These are phyloP conservation scores for Lecanicillium sp. DNA, from an alignment of 2,329 filamentous ascomycete genomes.

Conservation along the genomic window DNA sequence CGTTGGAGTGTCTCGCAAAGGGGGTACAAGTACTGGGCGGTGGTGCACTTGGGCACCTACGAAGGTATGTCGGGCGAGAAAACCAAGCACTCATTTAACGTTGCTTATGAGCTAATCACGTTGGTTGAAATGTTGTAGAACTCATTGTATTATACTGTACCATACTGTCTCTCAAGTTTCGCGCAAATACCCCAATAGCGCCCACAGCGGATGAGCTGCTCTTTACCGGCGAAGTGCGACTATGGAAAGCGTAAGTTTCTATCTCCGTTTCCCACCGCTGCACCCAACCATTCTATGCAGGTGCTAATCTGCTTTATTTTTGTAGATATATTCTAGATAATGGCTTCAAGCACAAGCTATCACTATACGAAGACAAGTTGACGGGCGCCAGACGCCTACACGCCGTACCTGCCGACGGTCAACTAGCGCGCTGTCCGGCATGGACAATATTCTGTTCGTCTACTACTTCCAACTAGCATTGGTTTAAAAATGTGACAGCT, in stretches of 20 bases:
- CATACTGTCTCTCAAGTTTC: constrained; percentile 5
- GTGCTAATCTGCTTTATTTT: not conserved
- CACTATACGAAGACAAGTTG: constrained; percentile 5
- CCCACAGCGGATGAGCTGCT: not conserved
- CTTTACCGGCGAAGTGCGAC: constrained; percentile 1
- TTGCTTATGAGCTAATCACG: not conserved
- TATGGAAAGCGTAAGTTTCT: constrained; percentile 2
- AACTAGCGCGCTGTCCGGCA: constrained; percentile 3
- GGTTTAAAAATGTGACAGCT: no score
- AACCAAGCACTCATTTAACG: no score
- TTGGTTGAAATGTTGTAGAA: not conserved
- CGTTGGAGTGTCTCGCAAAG: constrained; percentile 1
- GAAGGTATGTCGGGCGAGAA: constrained; percentile 7
- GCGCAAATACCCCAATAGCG: constrained; percentile 1
- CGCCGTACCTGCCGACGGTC: not conserved
- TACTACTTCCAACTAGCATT: no score
- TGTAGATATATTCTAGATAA: constrained; percentile 5
- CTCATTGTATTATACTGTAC: constrained; percentile 6
- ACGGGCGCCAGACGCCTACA: constrained; percentile 6
- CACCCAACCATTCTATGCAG: not conserved
- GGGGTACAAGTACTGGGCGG: not conserved
- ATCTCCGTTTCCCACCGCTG: not conserved
- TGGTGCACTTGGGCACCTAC: constrained; percentile 4
- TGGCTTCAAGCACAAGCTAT: constrained; percentile 6
- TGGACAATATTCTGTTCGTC: constrained; percentile 8